These are phyloP conservation scores for Ammopiptanthus mongolicus DNA, from an alignment of 306 rosid species.

Conservation along the genomic window DNA sequence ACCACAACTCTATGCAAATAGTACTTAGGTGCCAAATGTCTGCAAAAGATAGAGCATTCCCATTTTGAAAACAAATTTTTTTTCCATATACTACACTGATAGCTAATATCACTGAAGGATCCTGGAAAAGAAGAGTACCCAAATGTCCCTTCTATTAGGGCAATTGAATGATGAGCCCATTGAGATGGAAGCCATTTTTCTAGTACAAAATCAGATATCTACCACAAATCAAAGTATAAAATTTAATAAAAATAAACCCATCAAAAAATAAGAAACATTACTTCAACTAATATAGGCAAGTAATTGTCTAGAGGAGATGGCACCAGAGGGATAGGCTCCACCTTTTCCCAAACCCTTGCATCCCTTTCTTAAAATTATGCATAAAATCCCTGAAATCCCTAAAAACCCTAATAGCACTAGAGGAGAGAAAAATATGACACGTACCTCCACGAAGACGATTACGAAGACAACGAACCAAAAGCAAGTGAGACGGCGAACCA, in stretches of 20 bases:
- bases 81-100: not conserved
- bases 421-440: no score
- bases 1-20: conserved; percentile 93
- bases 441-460: no score
- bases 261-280: not conserved
- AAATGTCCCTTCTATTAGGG: conserved; percentile 96
- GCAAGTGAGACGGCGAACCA: no score
- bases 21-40: conserved; percentile 96
- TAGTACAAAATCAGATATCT: conserved; percentile 97
- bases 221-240: not conserved
- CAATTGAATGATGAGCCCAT: conserved; percentile 95
- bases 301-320: no score
- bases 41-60: conserved; percentile 18
- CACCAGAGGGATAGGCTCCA: no score
- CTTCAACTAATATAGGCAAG: not conserved
- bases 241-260: not conserved
- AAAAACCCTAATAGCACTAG: no score
- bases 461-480: no score
- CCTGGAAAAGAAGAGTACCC: conserved; percentile 43
- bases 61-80: not conserved
- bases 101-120: not conserved
- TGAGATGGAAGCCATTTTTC: conserved; percentile 99
- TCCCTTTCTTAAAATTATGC: no score
- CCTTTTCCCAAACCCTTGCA: no score
- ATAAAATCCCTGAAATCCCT: no score